These are phyloP conservation scores for Penicillium sp. DNA, from an alignment of 2,329 filamentous ascomycete species.

Conservation along the genomic window DNA sequence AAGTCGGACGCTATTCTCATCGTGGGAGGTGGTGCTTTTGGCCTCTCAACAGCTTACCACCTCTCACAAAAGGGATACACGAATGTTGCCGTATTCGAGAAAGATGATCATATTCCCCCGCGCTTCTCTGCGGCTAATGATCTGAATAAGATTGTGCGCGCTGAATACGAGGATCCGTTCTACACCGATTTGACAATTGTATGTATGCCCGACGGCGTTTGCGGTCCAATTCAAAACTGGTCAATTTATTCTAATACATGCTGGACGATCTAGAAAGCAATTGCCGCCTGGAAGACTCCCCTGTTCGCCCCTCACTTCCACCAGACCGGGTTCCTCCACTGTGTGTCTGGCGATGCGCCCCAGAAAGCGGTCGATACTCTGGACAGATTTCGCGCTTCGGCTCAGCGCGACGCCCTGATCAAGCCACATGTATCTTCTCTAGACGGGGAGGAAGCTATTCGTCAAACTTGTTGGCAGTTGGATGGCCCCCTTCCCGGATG, in stretches of 20 bases:
- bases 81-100: conserved; percentile 53
- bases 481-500: conserved; percentile 54
- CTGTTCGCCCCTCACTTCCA: conserved; percentile 58
- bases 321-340: conserved; percentile 55
- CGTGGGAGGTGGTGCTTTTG: conserved; percentile 53
- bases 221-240: not conserved
- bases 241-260: not conserved
- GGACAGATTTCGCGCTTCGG: conserved; percentile 44
- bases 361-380: conserved; percentile 52
- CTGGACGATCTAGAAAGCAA: conserved; percentile 46
- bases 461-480: conserved; percentile 51
- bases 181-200: conserved; percentile 59
- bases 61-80: conserved; percentile 48
- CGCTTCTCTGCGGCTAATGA: conserved; percentile 59
- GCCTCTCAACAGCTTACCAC: conserved; percentile 53
- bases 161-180: conserved; percentile 60
- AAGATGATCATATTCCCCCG: conserved; percentile 49
- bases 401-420: conserved; percentile 37
- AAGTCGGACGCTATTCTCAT: conserved; percentile 32
- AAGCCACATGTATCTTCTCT: conserved; percentile 44
- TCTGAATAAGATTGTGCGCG: conserved; percentile 63
- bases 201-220: conserved; percentile 16
- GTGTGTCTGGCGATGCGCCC: conserved; percentile 51
- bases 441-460: conserved; percentile 42
- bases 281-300: conserved; percentile 55